Percentiles rank a stretch among this genome's conserved stretches.
Evolutionary conservation across 75 land plant species (phyloP).

Genomic region (Isoetes taiwanensis): DNA sequence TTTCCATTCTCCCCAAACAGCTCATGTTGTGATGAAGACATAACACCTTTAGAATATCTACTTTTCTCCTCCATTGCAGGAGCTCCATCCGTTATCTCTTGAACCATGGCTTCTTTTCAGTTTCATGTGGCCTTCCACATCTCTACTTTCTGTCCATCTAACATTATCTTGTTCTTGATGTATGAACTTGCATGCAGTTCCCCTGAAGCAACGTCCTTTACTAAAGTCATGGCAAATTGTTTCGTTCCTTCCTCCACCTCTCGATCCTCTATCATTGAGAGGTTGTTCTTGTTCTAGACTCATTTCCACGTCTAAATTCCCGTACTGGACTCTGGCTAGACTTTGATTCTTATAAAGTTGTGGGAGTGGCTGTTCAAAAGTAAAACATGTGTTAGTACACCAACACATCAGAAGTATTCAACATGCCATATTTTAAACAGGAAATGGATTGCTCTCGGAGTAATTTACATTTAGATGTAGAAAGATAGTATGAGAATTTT

Average conservation of each 20-base stretch:
- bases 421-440: too few relatives aligned
- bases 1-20: too few relatives aligned
- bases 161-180: neutral
- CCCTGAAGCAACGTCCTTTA: conserved; percentile 4
- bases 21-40: too few relatives aligned
- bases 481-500: too few relatives aligned
- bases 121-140: neutral
- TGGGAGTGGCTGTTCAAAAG: conserved; percentile 47
- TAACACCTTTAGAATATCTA: too few relatives aligned
- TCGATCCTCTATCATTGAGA: conserved; percentile 9
- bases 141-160: neutral
- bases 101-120: too few relatives aligned
- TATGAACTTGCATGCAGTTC: conserved; percentile 7
- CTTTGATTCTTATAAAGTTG: conserved; percentile 32
- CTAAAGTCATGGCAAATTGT: conserved; percentile 1
- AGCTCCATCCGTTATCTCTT: neutral
- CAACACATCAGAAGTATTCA: too few relatives aligned
- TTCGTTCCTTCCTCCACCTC: neutral
- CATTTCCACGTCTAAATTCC: conserved; percentile 24
- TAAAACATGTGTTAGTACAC: too few relatives aligned
- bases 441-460: too few relatives aligned
- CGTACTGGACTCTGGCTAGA: conserved; percentile 46
- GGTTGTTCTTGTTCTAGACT: conserved; percentile 9
- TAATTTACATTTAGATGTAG: too few relatives aligned
- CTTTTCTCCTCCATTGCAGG: neutral